These are phyloP conservation scores for Salvia miltiorrhiza DNA, from an alignment of 257 asterid genomes.

Conservation along the genomic window DNA sequence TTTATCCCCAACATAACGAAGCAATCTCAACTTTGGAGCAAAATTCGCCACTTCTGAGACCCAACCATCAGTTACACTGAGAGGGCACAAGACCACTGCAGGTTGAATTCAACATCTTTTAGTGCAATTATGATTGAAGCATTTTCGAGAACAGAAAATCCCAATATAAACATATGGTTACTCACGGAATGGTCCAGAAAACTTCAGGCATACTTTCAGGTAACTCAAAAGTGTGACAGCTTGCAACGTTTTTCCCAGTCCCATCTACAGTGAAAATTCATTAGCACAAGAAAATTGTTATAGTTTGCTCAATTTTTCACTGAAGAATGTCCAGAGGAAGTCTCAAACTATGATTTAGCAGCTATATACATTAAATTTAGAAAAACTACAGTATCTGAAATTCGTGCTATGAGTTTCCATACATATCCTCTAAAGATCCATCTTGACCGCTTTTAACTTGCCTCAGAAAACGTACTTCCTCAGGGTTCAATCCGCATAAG, in stretches of 20 bases:
- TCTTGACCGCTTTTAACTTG: slow-evolving; percentile 11
- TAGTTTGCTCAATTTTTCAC: not conserved
- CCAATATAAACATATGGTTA: slow-evolving; percentile 13
- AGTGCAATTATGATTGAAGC: slow-evolving; percentile 6
- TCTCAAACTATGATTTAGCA: not conserved
- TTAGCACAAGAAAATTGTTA: slow-evolving; percentile 16
- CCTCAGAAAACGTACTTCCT: slow-evolving; percentile 1
- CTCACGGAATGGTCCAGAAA: slow-evolving; percentile 88
- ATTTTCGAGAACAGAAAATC: not conserved
- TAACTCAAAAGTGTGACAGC: slow-evolving; percentile 83
- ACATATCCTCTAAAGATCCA: not conserved
- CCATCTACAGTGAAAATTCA: slow-evolving; percentile 58
- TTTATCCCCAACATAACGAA: slow-evolving; percentile 85
- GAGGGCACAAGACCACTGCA: slow-evolving; percentile 95
- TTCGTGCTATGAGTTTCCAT: not conserved
- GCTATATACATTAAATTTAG: not conserved
- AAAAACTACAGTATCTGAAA: not conserved
- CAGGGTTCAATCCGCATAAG: slow-evolving; percentile 7
- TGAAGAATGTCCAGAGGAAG: not conserved
- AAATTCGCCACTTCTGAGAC: slow-evolving; percentile 73
- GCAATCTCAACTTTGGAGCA: slow-evolving; percentile 62
- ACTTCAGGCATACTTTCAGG: slow-evolving; percentile 57
- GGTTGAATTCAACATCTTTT: slow-evolving; percentile 20
- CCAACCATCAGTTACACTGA: slow-evolving; percentile 92
- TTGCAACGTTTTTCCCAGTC: slow-evolving; percentile 94